Conservation (phyloP, 306 rosid species). For the Lathyrus aphaca region DNA sequence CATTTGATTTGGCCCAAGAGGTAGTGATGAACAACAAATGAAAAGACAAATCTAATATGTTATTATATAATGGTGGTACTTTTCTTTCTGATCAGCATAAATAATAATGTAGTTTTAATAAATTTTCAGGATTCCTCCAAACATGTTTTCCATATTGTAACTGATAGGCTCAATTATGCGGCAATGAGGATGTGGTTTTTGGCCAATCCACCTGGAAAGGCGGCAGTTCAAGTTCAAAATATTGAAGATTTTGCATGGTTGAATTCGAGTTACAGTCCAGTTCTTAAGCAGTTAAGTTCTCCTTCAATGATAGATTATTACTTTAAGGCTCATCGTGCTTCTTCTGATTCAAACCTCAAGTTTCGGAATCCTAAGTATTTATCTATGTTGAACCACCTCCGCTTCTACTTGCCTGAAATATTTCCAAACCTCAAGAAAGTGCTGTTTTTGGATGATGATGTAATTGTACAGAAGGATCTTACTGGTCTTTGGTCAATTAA, state of each 20-base stretch:
- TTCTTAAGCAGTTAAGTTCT: slow-evolving; percentile 86
- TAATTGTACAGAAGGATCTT: slow-evolving; percentile 92
- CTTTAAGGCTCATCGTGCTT: slow-evolving; percentile 74
- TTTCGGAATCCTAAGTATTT: slow-evolving; percentile 91
- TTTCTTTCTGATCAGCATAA: too few species aligned
- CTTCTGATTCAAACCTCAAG: slow-evolving; percentile 82
- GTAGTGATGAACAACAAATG: too few species aligned
- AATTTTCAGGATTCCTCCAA: slow-evolving; percentile 80
- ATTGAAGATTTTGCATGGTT: slow-evolving; percentile 93
- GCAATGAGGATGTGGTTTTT: slow-evolving; percentile 99
- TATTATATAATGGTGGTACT: slow-evolving; percentile 10
- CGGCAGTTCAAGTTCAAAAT: slow-evolving; percentile 81
- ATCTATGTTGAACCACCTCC: slow-evolving; percentile 92
- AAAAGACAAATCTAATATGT: neutral
- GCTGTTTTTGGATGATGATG: slow-evolving; percentile 88
- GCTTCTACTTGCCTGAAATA: slow-evolving; percentile 89
- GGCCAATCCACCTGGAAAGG: slow-evolving; percentile 76
- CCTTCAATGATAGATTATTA: slow-evolving; percentile 87
- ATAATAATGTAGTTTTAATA: too few species aligned
- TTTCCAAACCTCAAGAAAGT: slow-evolving; percentile 92
- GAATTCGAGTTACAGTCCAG: slow-evolving; percentile 93
- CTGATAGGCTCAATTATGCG: slow-evolving; percentile 93
- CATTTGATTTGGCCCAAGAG: slow-evolving; percentile 16
- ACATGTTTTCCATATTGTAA: slow-evolving; percentile 90
- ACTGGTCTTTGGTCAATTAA: slow-evolving; percentile 78